Evolutionary conservation across 352 stramenopile species (phyloP).

Genomic region (Pythium coloratum): DNA sequence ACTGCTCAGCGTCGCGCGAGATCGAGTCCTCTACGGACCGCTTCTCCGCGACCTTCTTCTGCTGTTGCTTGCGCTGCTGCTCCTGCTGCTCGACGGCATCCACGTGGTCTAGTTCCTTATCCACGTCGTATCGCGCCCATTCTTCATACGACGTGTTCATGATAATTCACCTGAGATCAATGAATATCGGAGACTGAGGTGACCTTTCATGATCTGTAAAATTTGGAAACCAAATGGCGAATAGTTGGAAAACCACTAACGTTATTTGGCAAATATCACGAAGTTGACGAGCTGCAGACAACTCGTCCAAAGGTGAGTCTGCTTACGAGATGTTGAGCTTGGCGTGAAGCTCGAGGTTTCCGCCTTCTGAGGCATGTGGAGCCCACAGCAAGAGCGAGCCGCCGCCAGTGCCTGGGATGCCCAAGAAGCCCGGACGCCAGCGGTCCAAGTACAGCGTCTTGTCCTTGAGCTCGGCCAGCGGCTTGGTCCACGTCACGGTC

Average conservation of each 20-base stretch:
- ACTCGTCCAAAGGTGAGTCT: too few species aligned
- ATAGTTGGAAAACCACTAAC: neutral
- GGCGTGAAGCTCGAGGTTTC: conserved; percentile 47
- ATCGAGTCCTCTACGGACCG: conserved; percentile 48
- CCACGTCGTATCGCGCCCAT: conserved; percentile 70
- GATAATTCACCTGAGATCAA: too few species aligned
- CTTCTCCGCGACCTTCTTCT: conserved; percentile 45
- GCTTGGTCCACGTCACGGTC: conserved; percentile 42
- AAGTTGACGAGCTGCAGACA: neutral
- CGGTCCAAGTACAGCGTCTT: too few species aligned
- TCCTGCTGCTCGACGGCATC: conserved; percentile 41
- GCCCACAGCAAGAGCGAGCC: too few species aligned
- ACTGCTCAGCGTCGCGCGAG: conserved; percentile 45
- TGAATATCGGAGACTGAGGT: neutral
- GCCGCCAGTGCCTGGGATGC: too few species aligned
- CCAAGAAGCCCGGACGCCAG: too few species aligned
- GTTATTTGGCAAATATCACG: neutral
- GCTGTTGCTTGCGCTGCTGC: conserved; percentile 13
- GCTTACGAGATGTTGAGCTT: conserved; percentile 37
- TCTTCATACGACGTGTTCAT: conserved; percentile 47
- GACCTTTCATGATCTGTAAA: neutral
- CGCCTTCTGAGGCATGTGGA: conserved; percentile 33
- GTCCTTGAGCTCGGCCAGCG: conserved; percentile 35
- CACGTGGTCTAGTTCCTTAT: conserved; percentile 58
- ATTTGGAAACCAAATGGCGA: neutral